Conservation (phyloP, 768 basidiomycete genomes). For the Serendipita indica region DNA sequence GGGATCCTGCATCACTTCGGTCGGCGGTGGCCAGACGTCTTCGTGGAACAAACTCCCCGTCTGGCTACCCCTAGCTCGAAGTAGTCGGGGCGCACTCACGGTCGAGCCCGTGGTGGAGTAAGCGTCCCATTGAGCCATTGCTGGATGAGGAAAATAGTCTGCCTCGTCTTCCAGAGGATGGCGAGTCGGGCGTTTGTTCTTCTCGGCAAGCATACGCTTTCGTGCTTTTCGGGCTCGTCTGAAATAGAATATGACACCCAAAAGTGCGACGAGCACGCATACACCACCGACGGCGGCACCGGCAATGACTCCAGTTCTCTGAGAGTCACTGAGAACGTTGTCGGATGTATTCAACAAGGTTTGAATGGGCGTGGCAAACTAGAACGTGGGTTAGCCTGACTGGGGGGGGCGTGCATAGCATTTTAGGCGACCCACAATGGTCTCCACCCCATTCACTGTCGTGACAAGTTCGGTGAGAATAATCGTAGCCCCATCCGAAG, state of each 20-base stretch:
- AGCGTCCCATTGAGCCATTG: slow-evolving; percentile 1
- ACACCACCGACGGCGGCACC: slow-evolving; percentile 13
- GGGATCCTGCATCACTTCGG: slow-evolving; percentile 13
- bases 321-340: neutral
- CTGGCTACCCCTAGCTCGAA: slow-evolving; percentile 12
- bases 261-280: neutral
- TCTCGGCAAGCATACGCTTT: slow-evolving; percentile 10
- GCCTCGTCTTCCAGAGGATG: slow-evolving; percentile 13
- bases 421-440: neutral
- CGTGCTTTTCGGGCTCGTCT: slow-evolving; percentile 6
- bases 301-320: slow-evolving; percentile 11
- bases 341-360: slow-evolving; percentile 1
- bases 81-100: slow-evolving; percentile 9
- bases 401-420: too few species aligned
- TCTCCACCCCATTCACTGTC: slow-evolving; percentile 1
- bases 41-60: slow-evolving; percentile 16
- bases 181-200: slow-evolving; percentile 11
- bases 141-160: slow-evolving; percentile 13
- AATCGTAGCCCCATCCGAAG: neutral
- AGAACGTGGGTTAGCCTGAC: neutral
- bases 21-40: slow-evolving; percentile 15
- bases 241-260: slow-evolving; percentile 12
- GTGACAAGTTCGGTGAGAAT: slow-evolving; percentile 6
- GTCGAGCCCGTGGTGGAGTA: neutral
- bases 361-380: slow-evolving; percentile 5